Percentiles rank a stretch among this genome's conserved stretches.
phyloP scores from a whole-genome alignment of 2,329 filamentous ascomycete genomes.

The Cladophialophora bantiana region DNA sequence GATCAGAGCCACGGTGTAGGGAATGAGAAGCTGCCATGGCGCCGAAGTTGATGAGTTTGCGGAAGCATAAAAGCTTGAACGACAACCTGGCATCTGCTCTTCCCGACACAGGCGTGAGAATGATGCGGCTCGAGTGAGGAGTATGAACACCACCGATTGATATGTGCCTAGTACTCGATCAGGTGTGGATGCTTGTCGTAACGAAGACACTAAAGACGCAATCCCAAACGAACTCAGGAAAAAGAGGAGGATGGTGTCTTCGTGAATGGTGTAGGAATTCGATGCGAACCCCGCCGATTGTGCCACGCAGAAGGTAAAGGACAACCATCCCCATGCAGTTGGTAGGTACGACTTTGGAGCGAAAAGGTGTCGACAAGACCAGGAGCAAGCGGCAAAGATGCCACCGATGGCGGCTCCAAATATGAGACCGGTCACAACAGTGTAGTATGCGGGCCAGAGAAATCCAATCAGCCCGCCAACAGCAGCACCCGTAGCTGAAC shows the following conservation, averaged over 20 bases:
- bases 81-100: slow-evolving; percentile 97
- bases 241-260: slow-evolving; percentile 92
- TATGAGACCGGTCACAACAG: slow-evolving; percentile 40
- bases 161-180: slow-evolving; percentile 80
- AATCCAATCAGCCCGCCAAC: slow-evolving; percentile 40
- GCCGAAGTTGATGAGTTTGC: slow-evolving; percentile 90
- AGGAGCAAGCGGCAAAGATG: slow-evolving; percentile 49
- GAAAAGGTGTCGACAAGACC: slow-evolving; percentile 24
- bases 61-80: slow-evolving; percentile 94
- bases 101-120: slow-evolving; percentile 93
- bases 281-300: slow-evolving; percentile 95
- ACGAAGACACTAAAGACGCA: slow-evolving; percentile 74
- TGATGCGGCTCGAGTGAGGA: slow-evolving; percentile 80
- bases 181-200: slow-evolving; percentile 70
- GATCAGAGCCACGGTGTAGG: slow-evolving; percentile 70
- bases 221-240: slow-evolving; percentile 88
- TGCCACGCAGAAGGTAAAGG: slow-evolving; percentile 78
- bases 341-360: slow-evolving; percentile 60
- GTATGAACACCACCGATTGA: slow-evolving; percentile 82
- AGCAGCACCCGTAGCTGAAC: slow-evolving; percentile 54
- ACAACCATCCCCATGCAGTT: slow-evolving; percentile 90
- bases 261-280: slow-evolving; percentile 99
- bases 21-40: slow-evolving; percentile 81
- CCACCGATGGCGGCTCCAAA: slow-evolving; percentile 54
- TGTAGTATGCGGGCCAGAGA: slow-evolving; percentile 30